Conservation (phyloP, 495 filamentous ascomycete species). For the Patellaria atrata region DNA sequence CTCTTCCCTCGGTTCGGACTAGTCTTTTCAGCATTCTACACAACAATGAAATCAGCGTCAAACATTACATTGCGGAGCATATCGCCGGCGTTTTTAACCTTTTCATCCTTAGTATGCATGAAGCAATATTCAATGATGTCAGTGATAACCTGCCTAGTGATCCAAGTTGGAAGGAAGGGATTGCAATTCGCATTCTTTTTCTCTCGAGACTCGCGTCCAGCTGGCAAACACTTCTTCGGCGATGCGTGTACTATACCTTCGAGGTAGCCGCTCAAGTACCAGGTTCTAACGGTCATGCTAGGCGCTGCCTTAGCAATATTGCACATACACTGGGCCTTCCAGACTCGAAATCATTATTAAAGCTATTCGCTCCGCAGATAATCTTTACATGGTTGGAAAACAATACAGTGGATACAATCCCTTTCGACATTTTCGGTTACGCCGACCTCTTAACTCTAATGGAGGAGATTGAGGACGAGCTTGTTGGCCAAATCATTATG, state of each 20-base stretch:
- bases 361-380: constrained; percentile 83
- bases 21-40: constrained; percentile 59
- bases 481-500: constrained; percentile 74
- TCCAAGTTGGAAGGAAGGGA: constrained; percentile 58
- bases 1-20: constrained; percentile 53
- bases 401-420: constrained; percentile 47
- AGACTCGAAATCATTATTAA: constrained; percentile 55
- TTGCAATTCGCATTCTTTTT: constrained; percentile 67
- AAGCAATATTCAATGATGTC: constrained; percentile 66
- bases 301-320: constrained; percentile 50
- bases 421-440: constrained; percentile 74
- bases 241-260: constrained; percentile 82
- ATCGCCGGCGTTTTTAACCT: constrained; percentile 67
- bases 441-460: constrained; percentile 52
- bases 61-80: constrained; percentile 52
- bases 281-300: constrained; percentile 50
- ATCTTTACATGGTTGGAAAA: constrained; percentile 77
- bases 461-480: constrained; percentile 58
- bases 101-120: constrained; percentile 64
- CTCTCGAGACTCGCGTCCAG: constrained; percentile 57
- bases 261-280: constrained; percentile 64
- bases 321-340: constrained; percentile 47
- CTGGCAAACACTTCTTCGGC: constrained; percentile 70
- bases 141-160: constrained; percentile 58
- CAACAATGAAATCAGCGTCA: constrained; percentile 53